Base-by-base conservation (phyloP, 306 rosid genomes). In the Sesbania bispinosa region DNA sequence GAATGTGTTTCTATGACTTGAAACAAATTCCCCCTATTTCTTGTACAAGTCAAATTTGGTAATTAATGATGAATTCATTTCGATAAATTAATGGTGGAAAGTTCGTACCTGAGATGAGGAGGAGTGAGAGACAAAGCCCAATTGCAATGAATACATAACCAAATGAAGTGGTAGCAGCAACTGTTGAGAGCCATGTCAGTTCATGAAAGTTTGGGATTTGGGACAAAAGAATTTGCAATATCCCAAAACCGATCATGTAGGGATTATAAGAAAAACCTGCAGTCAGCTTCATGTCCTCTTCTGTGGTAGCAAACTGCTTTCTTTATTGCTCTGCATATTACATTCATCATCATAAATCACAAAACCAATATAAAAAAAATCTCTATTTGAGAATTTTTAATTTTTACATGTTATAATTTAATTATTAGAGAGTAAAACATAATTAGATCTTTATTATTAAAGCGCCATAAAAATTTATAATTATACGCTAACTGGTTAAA, bases 141-240 rank as follows among this genome's bases (percentile, higher is more conserved):
- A 75, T 63, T 19, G 85, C 89, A 38, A 80, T 76, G 18, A 68
- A 16, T 38, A 86, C 83, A 70, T 89, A 89, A 15, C 88, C 88
- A 67, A 89, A 89, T 10, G 96, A 89, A 75, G 84, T 89, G 43
- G 57, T 21, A 55, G 88, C 88, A 4, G 90, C 90, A 61, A 71
- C 7, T 16, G 79, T 75, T 46, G 93, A 87, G 30, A 87, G 82
- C 90, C 86, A 82, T 27, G 89, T 65, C 9, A 85, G 59, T 53
- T 82, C 68, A 48, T 80, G 82, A 29, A 89, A 89, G 63, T 85
- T 87, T 52, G 88, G 84, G 55, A 89, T 85, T 65, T 87, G 90
- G 30, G 96, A 87, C 42, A 82, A 74, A 18, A 87, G 62, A 55
- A 87, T 48, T 60, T 89, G 84, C 60, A 77, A 33, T 6, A 69